Evolutionary conservation across 148 eudicot genomes (phyloP).

Genomic region (Arbutus unedo): DNA sequence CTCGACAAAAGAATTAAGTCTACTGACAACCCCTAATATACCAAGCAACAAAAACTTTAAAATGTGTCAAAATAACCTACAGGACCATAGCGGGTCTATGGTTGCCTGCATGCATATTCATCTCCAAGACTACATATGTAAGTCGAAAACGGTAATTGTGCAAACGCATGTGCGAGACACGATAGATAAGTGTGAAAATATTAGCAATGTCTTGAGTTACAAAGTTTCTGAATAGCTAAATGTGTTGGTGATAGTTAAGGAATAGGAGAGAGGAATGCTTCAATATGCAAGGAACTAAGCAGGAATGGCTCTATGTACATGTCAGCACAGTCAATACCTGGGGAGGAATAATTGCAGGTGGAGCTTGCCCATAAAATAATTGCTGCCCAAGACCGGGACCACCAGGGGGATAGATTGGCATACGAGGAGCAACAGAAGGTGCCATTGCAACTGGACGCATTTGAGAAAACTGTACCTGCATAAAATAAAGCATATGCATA

Average conservation of each 20-base stretch:
- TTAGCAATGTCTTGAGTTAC: neutral
- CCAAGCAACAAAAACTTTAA: neutral
- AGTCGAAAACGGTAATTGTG: neutral
- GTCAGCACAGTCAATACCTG: slow-evolving; percentile 39
- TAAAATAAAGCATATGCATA: neutral
- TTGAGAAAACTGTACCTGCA: slow-evolving; percentile 87
- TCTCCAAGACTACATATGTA: neutral
- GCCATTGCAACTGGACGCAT: slow-evolving; percentile 81
- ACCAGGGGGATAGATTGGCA: slow-evolving; percentile 91
- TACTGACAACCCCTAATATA: neutral
- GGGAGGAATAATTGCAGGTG: slow-evolving; percentile 72
- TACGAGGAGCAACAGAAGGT: slow-evolving; percentile 68
- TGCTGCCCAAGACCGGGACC: slow-evolving; percentile 87
- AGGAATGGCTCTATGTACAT: neutral
- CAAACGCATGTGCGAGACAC: neutral
- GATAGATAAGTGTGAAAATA: neutral
- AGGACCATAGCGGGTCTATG: neutral
- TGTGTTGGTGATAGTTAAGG: neutral
- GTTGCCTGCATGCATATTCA: neutral
- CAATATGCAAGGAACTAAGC: neutral
- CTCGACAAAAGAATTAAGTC: neutral
- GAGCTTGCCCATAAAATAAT: slow-evolving; percentile 74
- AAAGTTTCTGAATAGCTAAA: neutral
- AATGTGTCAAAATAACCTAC: neutral
- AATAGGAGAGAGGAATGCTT: neutral